These are phyloP conservation scores for Didymella keratinophila DNA, from an alignment of 2,329 filamentous ascomycete species.

Conservation along the genomic window DNA sequence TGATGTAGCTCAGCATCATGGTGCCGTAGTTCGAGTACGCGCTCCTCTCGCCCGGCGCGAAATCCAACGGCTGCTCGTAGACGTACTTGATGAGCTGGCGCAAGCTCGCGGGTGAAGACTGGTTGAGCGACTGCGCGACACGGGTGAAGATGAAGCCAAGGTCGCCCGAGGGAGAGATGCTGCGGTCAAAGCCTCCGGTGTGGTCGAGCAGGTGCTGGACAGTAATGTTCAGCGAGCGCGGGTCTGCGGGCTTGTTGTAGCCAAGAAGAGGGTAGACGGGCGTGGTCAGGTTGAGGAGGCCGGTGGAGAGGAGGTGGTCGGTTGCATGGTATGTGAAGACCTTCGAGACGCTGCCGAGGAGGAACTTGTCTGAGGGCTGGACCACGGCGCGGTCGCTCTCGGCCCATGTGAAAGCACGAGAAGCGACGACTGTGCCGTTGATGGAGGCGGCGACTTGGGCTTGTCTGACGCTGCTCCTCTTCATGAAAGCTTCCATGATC, in stretches of 20 bases:
- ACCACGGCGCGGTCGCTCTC: constrained; percentile 32
- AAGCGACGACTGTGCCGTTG: constrained; percentile 29
- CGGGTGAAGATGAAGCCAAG: constrained; percentile 29
- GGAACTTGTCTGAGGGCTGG: constrained; percentile 30
- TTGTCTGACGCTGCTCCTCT: constrained; percentile 30
- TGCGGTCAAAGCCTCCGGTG: constrained; percentile 32
- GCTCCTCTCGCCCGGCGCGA: constrained; percentile 24
- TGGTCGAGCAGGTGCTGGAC: constrained; percentile 34
- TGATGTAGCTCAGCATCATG: constrained; percentile 30
- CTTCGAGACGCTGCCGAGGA: constrained; percentile 35
- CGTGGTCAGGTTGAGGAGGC: constrained; percentile 26
- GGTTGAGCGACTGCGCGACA: constrained; percentile 28
- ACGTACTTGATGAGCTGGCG: constrained; percentile 33
- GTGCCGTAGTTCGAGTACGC: constrained; percentile 33
- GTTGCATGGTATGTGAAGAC: constrained; percentile 32
- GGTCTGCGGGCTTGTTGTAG: constrained; percentile 25
- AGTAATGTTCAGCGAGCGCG: constrained; percentile 30
- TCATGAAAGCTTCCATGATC: constrained; percentile 32
- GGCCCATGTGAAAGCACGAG: constrained; percentile 33
- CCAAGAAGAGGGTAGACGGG: constrained; percentile 31
- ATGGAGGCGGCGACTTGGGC: constrained; percentile 31
- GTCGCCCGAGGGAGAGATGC: constrained; percentile 18
- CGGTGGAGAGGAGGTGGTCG: constrained; percentile 23
- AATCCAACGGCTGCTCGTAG: constrained; percentile 27
- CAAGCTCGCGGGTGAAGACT: constrained; percentile 26